Base-by-base conservation (phyloP, 73 alveolate genomes). In the Paramecium caudatum region DNA sequence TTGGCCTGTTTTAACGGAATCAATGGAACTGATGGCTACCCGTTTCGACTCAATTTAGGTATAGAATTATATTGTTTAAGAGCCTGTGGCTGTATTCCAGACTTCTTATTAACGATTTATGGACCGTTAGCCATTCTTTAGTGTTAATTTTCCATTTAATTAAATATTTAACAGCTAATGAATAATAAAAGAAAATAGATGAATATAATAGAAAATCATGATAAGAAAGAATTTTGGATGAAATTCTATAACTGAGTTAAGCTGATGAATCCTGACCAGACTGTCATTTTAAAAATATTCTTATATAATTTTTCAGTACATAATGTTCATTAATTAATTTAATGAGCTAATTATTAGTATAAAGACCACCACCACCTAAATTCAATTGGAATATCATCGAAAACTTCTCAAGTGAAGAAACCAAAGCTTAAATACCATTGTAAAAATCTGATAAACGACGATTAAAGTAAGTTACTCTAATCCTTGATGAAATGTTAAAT, bases 371-470 rank as follows among this genome's bases (percentile, higher is more conserved):
- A 3, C 17, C 34, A 3, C 83, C 83, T 36, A 65, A 65, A 65
- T 65, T 65, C 55, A 65, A 65, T 65, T 36, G 47, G 47, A 33
- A 10, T 30, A 65, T 33, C 10, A 32, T 25, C 17, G 83, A 65
- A 32, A 36, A 65, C n/a, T 1, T 27, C 8, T 33, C 47, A 0
- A 32, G 50, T 13, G 83, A 65, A 6, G 83, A 65, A 10, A 33
- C 61, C 2, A 55, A 55, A 55, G n/a, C 46, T 23, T 25, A 55
- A 23, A 15, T 55, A 9, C 30, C 41, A 3, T 5, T 36, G 34
- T 30, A 65, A 12, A 65, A 65, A 36, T 65, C 83, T 32, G 83
- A 65, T 12, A 65, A 65, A 65, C 9, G 83, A 33, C 8, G 83
- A 36, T 65, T 30, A 9, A 65, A 36, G 34, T 30, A 65, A 33